A percentile compares a stretch with the other conserved stretches of the same genome.
These are phyloP conservation scores for Apiotrichum brassicae DNA, from an alignment of 1,284 basidiomycete species.

Conservation along the genomic window DNA sequence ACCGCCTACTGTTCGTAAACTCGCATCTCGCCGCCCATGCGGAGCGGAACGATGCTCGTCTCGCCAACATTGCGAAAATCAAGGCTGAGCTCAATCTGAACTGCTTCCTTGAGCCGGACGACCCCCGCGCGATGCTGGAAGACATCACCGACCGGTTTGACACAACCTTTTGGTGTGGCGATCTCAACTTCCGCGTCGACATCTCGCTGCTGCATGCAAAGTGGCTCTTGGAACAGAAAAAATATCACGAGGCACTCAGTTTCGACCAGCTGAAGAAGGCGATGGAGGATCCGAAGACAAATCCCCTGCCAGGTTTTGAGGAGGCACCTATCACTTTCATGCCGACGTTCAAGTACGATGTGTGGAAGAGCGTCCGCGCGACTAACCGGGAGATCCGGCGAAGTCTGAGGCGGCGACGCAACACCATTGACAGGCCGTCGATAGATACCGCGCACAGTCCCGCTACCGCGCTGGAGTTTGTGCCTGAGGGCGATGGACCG, in stretches of 20 bases:
- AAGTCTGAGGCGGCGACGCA: constrained; percentile 21
- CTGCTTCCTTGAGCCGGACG: constrained; percentile 48
- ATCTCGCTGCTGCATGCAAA: constrained; percentile 52
- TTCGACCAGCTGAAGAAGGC: constrained; percentile 53
- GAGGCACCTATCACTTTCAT: constrained; percentile 50
- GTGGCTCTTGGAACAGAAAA: constrained; percentile 52
- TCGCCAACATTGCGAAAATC: constrained; percentile 50
- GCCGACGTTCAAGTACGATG: constrained; percentile 52
- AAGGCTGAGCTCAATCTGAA: constrained; percentile 51
- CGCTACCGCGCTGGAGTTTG: constrained; percentile 3
- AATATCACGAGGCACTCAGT: constrained; percentile 48
- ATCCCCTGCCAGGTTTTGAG: constrained; percentile 48
- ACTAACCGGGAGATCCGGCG: constrained; percentile 35
- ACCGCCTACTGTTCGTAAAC: constrained; percentile 53
- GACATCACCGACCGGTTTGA: constrained; percentile 53
- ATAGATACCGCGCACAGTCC: neutral
- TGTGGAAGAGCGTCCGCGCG: constrained; percentile 47
- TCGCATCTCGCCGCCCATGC: constrained; percentile 54
- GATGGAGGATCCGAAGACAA: constrained; percentile 42
- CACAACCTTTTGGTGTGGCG: constrained; percentile 52
- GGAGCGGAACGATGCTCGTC: constrained; percentile 35
- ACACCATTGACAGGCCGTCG: constrained; percentile 6
- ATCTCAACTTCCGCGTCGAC: constrained; percentile 53
- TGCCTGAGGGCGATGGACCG: constrained; percentile 12
- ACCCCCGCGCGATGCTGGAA: constrained; percentile 22